Base-by-base conservation (phyloP, 192 early-diverging fungal genomes). In the Borealophlyctis nickersoniae region DNA sequence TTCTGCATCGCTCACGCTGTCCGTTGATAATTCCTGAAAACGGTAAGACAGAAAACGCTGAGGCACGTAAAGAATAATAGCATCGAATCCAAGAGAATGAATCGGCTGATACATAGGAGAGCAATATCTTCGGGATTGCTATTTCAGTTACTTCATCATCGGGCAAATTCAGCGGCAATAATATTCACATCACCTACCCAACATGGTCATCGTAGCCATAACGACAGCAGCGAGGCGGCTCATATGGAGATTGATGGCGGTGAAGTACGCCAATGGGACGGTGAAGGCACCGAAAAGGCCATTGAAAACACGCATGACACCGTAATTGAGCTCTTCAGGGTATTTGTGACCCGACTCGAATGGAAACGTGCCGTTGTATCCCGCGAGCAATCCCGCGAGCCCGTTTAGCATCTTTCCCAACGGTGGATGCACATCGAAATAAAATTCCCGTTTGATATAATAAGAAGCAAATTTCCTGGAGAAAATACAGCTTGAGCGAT, bases 401-500 rank as follows among this genome's bases (percentile, higher is more conserved):
- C 88, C 95, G 23, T 94, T 84, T 26, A 99, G 78, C 83, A 98
- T 98, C 78, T 99, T 99, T 45, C 95, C 95, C 58, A 97, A 74
- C 3, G 97, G 95, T 30, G 97, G 97, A 67, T 99, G 97, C 0
- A 99, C 95, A 76, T 99, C 97, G 70, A 93, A 93, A 67, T 97
- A 99, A 63, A 97, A 99, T 45, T 91, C 89, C 26, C 83, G 73
- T 58, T 96, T 94, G 39, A 99, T 70, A 75, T 99, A 99, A 70
- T 93, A 78, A 7, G 89, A 91, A 19, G 88, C 97, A 78, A 99
- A 99, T 83, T 96, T 82, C 32, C 70, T 74, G 50, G 23, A 24
- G 30, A 2, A 1, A 29, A 60, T 30, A 61, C 33, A 32, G 33
- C 57, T 13, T 16, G 48, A 13, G n/a, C n/a, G n/a, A n/a, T n/a